Base-by-base conservation (phyloP, 2,329 filamentous ascomycete species). In the Nannizziopsis barbatae region DNA sequence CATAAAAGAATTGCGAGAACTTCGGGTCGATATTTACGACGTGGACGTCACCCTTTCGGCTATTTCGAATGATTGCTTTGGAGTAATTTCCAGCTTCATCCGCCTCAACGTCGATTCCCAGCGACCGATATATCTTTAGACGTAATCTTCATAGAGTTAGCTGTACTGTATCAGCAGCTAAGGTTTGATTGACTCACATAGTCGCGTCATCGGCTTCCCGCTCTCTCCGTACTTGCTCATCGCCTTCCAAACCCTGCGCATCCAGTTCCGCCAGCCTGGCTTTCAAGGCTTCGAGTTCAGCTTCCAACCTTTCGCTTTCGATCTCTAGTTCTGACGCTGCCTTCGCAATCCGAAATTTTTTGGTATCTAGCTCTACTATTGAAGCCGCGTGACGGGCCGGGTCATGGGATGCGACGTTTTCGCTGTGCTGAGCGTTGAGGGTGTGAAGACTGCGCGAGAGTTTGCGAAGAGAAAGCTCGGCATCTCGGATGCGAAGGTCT, bases 281-380 rank as follows among this genome's bases (percentile, higher is more conserved):
- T 52, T 80, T 79, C 50, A 95, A 70, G 59, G 89, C 79, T 11
- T 81, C 84, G 5, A 87, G 70, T 65, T 93, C 86, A 5, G 80
- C 78, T 49, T 85, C 81, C 40, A 96, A 71, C n/a, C 90, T 76
- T 72, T 96, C 90, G n/a, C 85, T 84, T 69, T 98, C 92, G 61
- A 90, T 88, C 71, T 95, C 89, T 5, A 92, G 73, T 63, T 96
- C 90, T 1, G 79, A 83, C 0, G 86, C 87, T 12, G 85, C 80
- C 67, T 96, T 96, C n/a, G 90, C 90, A 50, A 87, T 83, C 57
- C 88, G 83, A 69, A 96, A 96, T 63, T 95, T 95, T 57, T 89
- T 81, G 1, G 87, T 94, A 67, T 96, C 90, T 52, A 95, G 81
- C 36, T 83, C 78, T 15, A 92, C 76, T 53, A 96, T 95, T 61